Evolutionary conservation across 1,139 yeast species (phyloP).

Genomic region (Zygoascus sp.): DNA sequence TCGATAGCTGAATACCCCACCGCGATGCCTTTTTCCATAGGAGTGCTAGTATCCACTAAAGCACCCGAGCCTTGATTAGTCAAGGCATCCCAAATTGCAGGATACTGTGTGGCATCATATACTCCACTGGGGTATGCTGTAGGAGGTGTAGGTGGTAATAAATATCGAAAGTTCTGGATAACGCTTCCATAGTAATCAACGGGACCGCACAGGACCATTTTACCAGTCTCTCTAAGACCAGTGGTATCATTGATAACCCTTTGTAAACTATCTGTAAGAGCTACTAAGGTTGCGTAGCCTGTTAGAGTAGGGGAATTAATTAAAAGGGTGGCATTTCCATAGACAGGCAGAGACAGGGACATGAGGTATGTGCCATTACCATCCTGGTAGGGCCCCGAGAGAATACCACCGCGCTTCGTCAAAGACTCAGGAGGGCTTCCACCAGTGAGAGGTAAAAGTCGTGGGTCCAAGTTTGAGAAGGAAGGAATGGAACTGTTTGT

Average conservation of each 20-base stretch:
- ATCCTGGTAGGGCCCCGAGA: conserved; percentile 32
- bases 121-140: conserved; percentile 17
- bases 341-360: conserved; percentile 66
- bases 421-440: conserved; percentile 42
- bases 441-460: conserved; percentile 50
- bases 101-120: conserved; percentile 23
- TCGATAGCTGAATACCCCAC: conserved; percentile 64
- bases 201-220: conserved; percentile 39
- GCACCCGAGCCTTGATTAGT: conserved; percentile 45
- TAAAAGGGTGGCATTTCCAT: conserved; percentile 66
- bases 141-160: conserved; percentile 32
- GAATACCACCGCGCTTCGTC: conserved; percentile 24
- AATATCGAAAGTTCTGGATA: conserved; percentile 26
- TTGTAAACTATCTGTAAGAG: conserved; percentile 53
- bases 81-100: conserved; percentile 44
- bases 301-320: conserved; percentile 54
- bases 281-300: conserved; percentile 68
- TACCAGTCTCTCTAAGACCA: conserved; percentile 40
- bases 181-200: conserved; percentile 15
- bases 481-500: conserved; percentile 30
- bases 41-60: conserved; percentile 43
- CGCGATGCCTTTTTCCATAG: conserved; percentile 44
- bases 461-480: conserved; percentile 19
- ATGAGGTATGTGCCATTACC: conserved; percentile 36
- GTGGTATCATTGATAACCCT: conserved; percentile 49